Evolutionary conservation across 805 yeast species (phyloP).

Genomic region (Kazachstania psychrophila): DNA sequence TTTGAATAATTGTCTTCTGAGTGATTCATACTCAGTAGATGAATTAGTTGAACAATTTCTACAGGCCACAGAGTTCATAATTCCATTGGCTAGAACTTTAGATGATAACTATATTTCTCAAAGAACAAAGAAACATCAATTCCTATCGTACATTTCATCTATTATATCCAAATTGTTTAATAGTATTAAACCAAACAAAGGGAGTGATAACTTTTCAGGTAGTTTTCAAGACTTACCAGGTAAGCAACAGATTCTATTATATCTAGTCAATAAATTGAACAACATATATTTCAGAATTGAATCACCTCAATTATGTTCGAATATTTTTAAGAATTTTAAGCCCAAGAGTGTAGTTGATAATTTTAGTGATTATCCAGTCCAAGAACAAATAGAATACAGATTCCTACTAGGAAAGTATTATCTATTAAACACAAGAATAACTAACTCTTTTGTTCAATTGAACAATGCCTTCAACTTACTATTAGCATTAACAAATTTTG

Average conservation of each 20-base stretch:
- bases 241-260: conserved; percentile 44
- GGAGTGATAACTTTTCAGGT: not conserved
- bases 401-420: conserved; percentile 50
- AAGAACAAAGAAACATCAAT: conserved; percentile 29
- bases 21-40: conserved; percentile 33
- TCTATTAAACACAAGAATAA: conserved; percentile 42
- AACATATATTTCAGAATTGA: conserved; percentile 43
- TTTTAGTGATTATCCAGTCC: conserved; percentile 34
- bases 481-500: conserved; percentile 21
- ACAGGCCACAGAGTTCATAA: conserved; percentile 30
- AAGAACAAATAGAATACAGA: conserved; percentile 48
- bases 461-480: conserved; percentile 42
- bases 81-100: conserved; percentile 21
- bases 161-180: conserved; percentile 51
- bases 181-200: conserved; percentile 39
- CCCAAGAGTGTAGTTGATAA: conserved; percentile 48
- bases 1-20: conserved; percentile 36
- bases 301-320: conserved; percentile 29
- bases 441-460: conserved; percentile 45
- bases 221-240: conserved; percentile 3
- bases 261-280: conserved; percentile 46
- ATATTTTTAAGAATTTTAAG: conserved; percentile 35
- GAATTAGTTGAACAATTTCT: conserved; percentile 15
- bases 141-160: conserved; percentile 41
- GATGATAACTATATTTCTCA: conserved; percentile 15